Evolutionary conservation across 2,329 filamentous ascomycete genomes (phyloP), one percentile per base, ranked within the genome.

Genomic region (Helminthosporium solani): DNA sequence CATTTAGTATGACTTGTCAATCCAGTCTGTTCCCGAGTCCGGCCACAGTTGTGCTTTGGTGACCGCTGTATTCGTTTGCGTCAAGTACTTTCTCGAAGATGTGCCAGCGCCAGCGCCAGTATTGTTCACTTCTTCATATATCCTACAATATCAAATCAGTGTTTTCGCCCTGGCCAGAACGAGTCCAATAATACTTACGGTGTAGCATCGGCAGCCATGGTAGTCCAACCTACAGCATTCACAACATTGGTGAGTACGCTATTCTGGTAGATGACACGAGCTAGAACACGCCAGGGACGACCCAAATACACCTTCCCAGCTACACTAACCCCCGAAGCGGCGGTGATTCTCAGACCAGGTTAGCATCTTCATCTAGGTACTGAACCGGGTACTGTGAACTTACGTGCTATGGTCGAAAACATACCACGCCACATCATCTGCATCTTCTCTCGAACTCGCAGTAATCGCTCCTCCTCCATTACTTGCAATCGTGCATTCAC

Each of bases 171-270:
- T 9, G 9, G 5, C 23, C 9, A 5, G 6, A 25, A 9, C 23
- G 5, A 25, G 23, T 5, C 23, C 6, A 25, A 6, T 6, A 28
- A n/a, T 15, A 45, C 42, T 40, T 40, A 45, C 47, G 27, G 33
- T 21, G 40, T 49, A 19, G 36, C 46, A 39, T 14, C 41, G 18
- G 21, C 38, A 61, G 1, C 83, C 75, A 33, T 76, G 65, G 19
- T 63, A 67, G 2, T 62, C 80, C 82, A 84, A 0, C 81, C 82
- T 0, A 75, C 75, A 0, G 72, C 47, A 58, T 83, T 81, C 54
- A 85, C 74, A 21, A 83, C 77, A 18, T 67, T 60, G 12, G 70
- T 72, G 64, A 85, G 68, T 18, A 57, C 57, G 0, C 75, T 76
- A 40, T 72, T 61, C 61, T 78, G 76, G 57, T 77, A 71, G n/a